Evolutionary conservation across 768 basidiomycete genomes (phyloP), one percentile per base, ranked within the genome.

Genomic region (Tephrocybe sp.): DNA sequence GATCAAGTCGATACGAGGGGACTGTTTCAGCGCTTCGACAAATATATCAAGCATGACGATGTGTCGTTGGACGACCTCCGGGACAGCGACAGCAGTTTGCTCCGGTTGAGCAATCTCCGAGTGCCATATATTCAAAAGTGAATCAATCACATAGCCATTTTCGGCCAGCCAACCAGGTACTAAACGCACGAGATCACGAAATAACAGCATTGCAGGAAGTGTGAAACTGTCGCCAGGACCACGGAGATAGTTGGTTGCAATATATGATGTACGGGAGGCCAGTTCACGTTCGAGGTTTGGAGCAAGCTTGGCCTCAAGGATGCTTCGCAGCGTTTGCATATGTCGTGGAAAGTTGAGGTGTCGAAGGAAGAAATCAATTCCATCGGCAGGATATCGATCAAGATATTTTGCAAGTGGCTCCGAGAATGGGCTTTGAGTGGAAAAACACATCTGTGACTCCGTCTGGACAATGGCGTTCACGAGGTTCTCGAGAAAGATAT

Each of bases 361-460:
- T 10, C 79, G 77, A 56, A 93, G 70, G 65, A 99, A 88, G 65
- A 91, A 91, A 42, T 91, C 84, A 18, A 91, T 77, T 2, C 92
- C 88, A 59, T 97, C 90, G 3, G 68, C 72, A 0, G 92, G 87
- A 67, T 97, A 98, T 8, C 91, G 85, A 65, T 97, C 84, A 18
- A 98, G 77, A 67, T 94, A 98, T 63, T 85, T 84, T 16, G 89
- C 92, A 41, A 98, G 70, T 5, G 94, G 94, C 51, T 90, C 84
- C 1, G 95, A 97, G 69, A 99, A 97, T 1, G 94, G 94, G 57
- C 88, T 95, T 45, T 76, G 79, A 13, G 84, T 82, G 1, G 93
- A 92, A 61, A 93, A 95, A 58, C 94, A 90, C 73, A 99, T 84
- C 51, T 86, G 82, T 0, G 88, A 79, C 67, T 99, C 97, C 3